phyloP scores from a whole-genome alignment of 176 grass and related monocot species.

The Triticum urartu region DNA sequence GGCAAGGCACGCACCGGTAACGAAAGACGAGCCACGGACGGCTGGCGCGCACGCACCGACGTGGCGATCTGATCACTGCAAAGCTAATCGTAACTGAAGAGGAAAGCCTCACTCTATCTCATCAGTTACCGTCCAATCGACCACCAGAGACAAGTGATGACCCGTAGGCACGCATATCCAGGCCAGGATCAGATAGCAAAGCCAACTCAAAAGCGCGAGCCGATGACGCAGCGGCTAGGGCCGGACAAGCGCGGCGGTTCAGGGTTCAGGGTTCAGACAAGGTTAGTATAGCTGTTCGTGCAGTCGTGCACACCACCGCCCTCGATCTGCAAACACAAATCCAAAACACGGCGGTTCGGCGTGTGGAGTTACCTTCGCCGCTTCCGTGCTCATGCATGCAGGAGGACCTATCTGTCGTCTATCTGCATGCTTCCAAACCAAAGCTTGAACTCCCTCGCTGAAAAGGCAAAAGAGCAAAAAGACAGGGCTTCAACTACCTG shows the following conservation, averaged over 20 bases:
- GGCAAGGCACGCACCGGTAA: not conserved
- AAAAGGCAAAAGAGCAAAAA: not conserved
- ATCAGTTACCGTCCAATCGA: not conserved
- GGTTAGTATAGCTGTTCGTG: too few species aligned
- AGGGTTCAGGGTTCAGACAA: not conserved
- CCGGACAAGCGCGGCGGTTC: not conserved
- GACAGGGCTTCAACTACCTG: not conserved
- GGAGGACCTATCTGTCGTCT: too few species aligned
- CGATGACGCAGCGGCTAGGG: not conserved
- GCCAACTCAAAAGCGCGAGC: not conserved
- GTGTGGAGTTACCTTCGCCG: too few species aligned
- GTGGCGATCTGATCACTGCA: not conserved
- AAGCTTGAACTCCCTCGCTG: not conserved
- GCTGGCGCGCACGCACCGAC: not conserved
- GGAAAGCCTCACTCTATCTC: not conserved
- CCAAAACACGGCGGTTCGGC: too few species aligned
- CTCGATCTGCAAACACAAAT: too few species aligned
- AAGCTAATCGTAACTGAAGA: not conserved
- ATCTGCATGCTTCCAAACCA: too few species aligned
- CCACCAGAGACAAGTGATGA: not conserved
- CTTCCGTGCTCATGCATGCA: too few species aligned
- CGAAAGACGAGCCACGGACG: not conserved
- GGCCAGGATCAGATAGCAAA: not conserved
- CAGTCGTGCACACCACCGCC: too few species aligned
- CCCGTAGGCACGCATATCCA: not conserved